These are phyloP conservation scores for Acanthamoeba lenticulata DNA, from an alignment of 208 protist genomes.

Conservation along the genomic window DNA sequence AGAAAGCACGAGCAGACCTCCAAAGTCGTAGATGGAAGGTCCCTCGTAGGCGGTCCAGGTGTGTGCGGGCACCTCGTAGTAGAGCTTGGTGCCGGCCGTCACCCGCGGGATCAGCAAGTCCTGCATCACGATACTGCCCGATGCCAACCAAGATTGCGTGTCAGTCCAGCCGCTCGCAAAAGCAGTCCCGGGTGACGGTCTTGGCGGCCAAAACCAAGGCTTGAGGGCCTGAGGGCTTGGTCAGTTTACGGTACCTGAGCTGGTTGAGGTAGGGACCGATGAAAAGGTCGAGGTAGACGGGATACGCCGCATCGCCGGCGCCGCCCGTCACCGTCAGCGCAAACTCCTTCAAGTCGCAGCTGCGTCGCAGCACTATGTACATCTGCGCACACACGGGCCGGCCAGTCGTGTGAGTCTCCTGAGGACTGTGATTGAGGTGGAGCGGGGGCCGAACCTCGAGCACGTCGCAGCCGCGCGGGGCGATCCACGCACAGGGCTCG, in stretches of 20 bases:
- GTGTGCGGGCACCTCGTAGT: conserved; percentile 56
- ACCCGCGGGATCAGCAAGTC: conserved; percentile 34
- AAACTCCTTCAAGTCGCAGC: conserved; percentile 59
- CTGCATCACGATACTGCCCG: conserved; percentile 58
- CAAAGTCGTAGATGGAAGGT: conserved; percentile 61
- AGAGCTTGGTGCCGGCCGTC: conserved; percentile 39
- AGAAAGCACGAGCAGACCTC: background rate
- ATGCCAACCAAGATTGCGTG: too few relatives aligned
- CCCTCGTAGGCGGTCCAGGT: conserved; percentile 63
- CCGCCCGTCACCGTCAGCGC: conserved; percentile 51
- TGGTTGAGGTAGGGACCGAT: conserved; percentile 47
- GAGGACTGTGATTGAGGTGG: too few relatives aligned
- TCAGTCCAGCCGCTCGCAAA: too few relatives aligned
- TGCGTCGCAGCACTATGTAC: conserved; percentile 57
- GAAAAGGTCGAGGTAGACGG: conserved; percentile 33
- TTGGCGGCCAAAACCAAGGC: too few relatives aligned
- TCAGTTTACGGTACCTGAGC: background rate
- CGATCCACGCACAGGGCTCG: conserved; percentile 43
- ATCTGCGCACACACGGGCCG: background rate
- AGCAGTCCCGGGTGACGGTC: too few relatives aligned
- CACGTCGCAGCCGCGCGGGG: conserved; percentile 11
- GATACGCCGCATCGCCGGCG: conserved; percentile 54
- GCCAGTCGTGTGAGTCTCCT: too few relatives aligned
- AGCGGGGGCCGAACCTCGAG: too few relatives aligned
- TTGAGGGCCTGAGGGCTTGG: too few relatives aligned